Evolutionary conservation across 1,284 basidiomycete species (phyloP).

Genomic region (Thecaphora frezii): DNA sequence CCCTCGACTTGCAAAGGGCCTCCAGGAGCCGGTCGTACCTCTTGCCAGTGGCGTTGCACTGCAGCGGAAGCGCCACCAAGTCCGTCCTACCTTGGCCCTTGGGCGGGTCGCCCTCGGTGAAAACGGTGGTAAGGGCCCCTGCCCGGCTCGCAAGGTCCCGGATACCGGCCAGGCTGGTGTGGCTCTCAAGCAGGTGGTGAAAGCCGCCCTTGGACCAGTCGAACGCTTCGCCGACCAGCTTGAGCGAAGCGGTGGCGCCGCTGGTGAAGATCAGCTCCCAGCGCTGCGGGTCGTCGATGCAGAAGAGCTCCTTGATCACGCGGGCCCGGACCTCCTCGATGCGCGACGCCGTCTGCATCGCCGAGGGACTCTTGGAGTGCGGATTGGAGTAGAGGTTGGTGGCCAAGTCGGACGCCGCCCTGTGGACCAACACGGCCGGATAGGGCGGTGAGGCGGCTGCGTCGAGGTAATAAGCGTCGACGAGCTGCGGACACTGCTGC

Average conservation of each 20-base stretch:
- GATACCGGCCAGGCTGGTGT: conserved; percentile 41
- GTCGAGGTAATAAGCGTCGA: conserved; percentile 53
- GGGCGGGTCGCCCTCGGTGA: conserved; percentile 3
- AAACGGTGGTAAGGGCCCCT: conserved; percentile 2
- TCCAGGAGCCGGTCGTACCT: conserved; percentile 21
- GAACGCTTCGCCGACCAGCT: conserved; percentile 39
- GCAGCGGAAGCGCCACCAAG: conserved; percentile 34
- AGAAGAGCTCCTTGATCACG: conserved; percentile 51
- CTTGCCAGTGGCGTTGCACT: conserved; percentile 45
- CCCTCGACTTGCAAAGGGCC: conserved; percentile 6
- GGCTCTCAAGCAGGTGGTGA: conserved; percentile 27
- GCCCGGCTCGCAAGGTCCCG: conserved; percentile 23
- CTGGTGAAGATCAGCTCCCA: conserved; percentile 46
- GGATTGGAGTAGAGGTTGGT: conserved; percentile 53
- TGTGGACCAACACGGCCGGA: conserved; percentile 32
- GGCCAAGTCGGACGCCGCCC: conserved; percentile 23
- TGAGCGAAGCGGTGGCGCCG: conserved; percentile 38
- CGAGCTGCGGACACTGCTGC: conserved; percentile 19
- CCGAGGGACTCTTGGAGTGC: conserved; percentile 53
- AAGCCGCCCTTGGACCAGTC: conserved; percentile 23
- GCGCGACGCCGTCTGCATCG: conserved; percentile 29
- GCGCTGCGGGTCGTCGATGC: conserved; percentile 25
- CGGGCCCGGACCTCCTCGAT: conserved; percentile 39
- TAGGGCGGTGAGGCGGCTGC: conserved; percentile 54
- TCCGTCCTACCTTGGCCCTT: not conserved